phyloP scores from a whole-genome alignment of 176 grass and related monocot species.

The Zoysia japonica region DNA sequence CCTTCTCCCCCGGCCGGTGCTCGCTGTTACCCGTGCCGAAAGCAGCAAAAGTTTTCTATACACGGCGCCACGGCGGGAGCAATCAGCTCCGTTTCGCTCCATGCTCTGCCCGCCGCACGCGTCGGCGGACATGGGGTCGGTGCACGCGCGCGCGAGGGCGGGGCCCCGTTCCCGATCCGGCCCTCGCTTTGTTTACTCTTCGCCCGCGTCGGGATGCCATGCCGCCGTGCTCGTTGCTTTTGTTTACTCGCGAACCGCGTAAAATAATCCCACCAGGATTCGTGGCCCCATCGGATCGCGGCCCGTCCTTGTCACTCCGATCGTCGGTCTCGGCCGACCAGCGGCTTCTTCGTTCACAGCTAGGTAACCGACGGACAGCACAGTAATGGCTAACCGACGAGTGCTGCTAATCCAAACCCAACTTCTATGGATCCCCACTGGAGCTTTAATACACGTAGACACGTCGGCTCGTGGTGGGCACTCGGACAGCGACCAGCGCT shows the following conservation, averaged over 20 bases:
- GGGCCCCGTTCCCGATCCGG: background rate
- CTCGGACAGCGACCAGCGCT: conserved; percentile 11
- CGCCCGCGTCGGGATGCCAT: conserved; percentile 7
- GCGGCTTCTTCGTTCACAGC: background rate
- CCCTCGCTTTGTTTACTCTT: background rate
- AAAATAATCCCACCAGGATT: background rate
- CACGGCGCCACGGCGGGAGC: background rate
- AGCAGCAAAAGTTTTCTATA: background rate
- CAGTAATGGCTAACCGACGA: background rate
- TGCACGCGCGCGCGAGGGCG: background rate
- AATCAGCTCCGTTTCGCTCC: background rate
- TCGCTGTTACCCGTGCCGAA: too few relatives aligned
- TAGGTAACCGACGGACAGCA: too few relatives aligned
- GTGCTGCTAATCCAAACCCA: background rate
- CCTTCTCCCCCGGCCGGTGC: too few relatives aligned
- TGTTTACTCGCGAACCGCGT: background rate
- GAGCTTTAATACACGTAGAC: background rate
- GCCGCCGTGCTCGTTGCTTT: background rate
- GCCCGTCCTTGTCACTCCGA: conserved; percentile 9
- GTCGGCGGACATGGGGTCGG: conserved; percentile 17
- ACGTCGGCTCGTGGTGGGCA: background rate
- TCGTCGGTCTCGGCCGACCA: background rate
- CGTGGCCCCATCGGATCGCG: conserved; percentile 22
- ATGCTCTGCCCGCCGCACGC: background rate
- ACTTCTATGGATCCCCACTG: too few relatives aligned